phyloP scores from a whole-genome alignment of 768 basidiomycete genomes.

The Agaricus blazei region DNA sequence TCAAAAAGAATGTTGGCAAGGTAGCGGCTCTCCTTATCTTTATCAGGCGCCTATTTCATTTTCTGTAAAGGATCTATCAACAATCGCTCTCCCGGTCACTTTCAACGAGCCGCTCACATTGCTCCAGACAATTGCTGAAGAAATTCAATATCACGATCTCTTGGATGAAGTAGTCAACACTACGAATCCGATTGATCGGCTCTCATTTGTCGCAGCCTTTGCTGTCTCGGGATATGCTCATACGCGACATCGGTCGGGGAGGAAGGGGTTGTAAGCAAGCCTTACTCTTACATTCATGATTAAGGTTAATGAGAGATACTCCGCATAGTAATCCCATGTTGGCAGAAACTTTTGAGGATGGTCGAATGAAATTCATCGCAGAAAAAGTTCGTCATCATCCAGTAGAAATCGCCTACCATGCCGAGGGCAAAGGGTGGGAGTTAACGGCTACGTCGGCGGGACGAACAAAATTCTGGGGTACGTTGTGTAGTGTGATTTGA shows the following conservation, averaged over 20 bases:
- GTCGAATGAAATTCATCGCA: conserved; percentile 75
- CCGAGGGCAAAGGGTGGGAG: conserved; percentile 75
- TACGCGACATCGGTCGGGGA: conserved; percentile 71
- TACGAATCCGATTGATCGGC: conserved; percentile 56
- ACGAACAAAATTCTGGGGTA: conserved; percentile 89
- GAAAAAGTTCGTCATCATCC: conserved; percentile 89
- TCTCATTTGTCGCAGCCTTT: conserved; percentile 79
- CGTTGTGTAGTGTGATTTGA: conserved; percentile 21
- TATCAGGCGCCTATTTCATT: not conserved
- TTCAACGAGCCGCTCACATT: conserved; percentile 89
- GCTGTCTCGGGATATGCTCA: conserved; percentile 83
- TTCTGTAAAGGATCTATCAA: conserved; percentile 62
- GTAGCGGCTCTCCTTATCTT: conserved; percentile 27
- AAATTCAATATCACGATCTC: conserved; percentile 71
- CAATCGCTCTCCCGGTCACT: conserved; percentile 79
- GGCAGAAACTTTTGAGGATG: conserved; percentile 83
- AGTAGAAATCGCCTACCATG: conserved; percentile 80
- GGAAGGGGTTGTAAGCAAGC: conserved; percentile 78
- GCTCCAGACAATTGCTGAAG: conserved; percentile 78
- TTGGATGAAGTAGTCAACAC: conserved; percentile 59
- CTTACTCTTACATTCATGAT: not conserved
- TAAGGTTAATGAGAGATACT: conserved; percentile 4
- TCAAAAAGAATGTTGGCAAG: conserved; percentile 89
- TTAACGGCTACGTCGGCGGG: conserved; percentile 72
- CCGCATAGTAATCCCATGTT: conserved; percentile 77